A percentile compares a stretch with the other conserved stretches of the same genome.
Evolutionary conservation across 768 basidiomycete species (phyloP).

Genomic region (Boletus pseudopeckii): DNA sequence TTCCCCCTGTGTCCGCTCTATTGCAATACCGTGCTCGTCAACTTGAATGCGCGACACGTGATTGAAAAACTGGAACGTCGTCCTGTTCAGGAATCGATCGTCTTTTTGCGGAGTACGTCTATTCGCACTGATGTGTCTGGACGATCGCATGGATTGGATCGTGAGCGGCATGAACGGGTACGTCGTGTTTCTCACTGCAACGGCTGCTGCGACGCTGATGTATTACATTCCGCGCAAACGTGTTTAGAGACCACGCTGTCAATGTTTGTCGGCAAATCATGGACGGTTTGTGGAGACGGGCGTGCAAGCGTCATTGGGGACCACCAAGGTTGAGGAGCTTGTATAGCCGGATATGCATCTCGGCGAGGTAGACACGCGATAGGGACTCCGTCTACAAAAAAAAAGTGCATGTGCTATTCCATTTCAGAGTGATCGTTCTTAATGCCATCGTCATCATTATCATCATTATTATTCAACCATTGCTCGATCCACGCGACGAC

Average conservation of each 20-base stretch:
- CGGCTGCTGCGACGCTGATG: too few relatives aligned
- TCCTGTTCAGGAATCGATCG: conserved; percentile 1
- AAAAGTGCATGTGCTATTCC: not conserved
- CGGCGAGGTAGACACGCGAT: not conserved
- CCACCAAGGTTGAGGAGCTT: not conserved
- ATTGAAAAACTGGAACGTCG: conserved; percentile 12
- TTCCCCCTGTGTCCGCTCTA: conserved; percentile 32
- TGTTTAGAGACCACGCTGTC: conserved; percentile 1
- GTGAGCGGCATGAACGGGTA: not conserved
- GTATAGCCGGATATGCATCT: not conserved
- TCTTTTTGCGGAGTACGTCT: not conserved
- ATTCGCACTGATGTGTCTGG: not conserved
- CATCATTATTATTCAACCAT: conserved; percentile 49
- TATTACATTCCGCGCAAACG: too few relatives aligned
- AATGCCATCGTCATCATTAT: not conserved
- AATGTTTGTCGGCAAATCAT: not conserved
- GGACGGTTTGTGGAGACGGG: not conserved
- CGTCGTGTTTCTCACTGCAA: too few relatives aligned
- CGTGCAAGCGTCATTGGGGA: conserved; percentile 6
- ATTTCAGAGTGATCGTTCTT: not conserved
- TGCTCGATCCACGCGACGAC: conserved; percentile 83
- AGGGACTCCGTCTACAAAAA: too few relatives aligned
- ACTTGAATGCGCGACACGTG: conserved; percentile 28
- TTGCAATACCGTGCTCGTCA: conserved; percentile 32
- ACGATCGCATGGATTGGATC: not conserved